Evolutionary conservation across 179 eudicot genomes (phyloP), one percentile per base, ranked within the genome.

Genomic region (Heliamphora pulchella): DNA sequence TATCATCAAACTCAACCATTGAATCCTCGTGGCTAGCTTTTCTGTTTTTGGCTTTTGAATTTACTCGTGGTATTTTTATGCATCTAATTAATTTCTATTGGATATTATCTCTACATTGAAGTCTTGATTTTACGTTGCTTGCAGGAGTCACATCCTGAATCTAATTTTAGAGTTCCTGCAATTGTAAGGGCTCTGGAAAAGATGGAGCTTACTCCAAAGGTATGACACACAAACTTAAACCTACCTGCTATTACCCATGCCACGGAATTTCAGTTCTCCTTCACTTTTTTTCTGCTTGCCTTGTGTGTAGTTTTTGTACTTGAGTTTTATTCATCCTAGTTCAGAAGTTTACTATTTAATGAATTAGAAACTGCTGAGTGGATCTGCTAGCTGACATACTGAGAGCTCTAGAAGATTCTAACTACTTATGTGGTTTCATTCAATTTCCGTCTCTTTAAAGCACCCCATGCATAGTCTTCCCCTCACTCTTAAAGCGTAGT

Each of bases 101-200:
- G 50, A 53, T 66, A 17, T 43, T 13, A 13, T 53, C 8, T 53
- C 39, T 31, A 53, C 20, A 8, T 15, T 65, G 17, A 66, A 46
- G 58, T 39, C 51, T 78, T 53, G 31, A 13, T 43, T 53, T 75
- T 54, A 43, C 59, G 62, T 22, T 80, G 53, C 61, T 67, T 31
- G 51, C 91, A 95, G 98, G 92, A 91, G 74, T 80, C 89, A 44
- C 98, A 93, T 83, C 98, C 98, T 70, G 98, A 95, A 86, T 95
- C 90, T 84, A 88, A 91, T 87, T 88, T 87, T 61, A 88, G 98
- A 82, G 95, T 95, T 88, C 95, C 97, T 83, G 93, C 97, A 66
- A 95, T 95, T 80, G 88, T 87, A 66, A 80, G 18, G 82, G 87
- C 93, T 78, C 94, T 94, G 78, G 91, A 91, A 82, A 88, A 86